A percentile compares a stretch with the other conserved stretches of the same genome.
Evolutionary conservation across 1,284 basidiomycete species (phyloP).

Genomic region (Ceratobasidium sp.): DNA sequence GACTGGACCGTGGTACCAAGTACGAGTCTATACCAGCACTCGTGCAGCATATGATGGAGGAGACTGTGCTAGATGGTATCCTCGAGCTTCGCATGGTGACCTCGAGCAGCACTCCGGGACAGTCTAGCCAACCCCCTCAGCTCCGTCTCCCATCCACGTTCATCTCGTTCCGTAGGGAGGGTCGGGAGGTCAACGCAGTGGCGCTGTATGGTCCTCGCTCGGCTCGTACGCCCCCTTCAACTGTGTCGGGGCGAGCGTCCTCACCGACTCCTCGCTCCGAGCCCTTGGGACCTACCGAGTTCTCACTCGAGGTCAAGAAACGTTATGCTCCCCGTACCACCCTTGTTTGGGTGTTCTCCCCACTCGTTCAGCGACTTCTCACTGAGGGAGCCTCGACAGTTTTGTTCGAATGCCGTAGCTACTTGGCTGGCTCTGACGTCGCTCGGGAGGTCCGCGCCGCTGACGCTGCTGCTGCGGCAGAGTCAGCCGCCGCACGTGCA

Average conservation of each 20-base stretch:
- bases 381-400: constrained; percentile 27
- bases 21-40: constrained; percentile 38
- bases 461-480: constrained; percentile 15
- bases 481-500: background rate
- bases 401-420: constrained; percentile 29
- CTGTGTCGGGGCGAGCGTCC: background rate
- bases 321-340: constrained; percentile 13
- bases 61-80: constrained; percentile 25
- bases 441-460: constrained; percentile 14
- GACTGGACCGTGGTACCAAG: constrained; percentile 23
- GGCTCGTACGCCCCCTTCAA: constrained; percentile 2
- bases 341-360: constrained; percentile 30
- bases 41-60: constrained; percentile 41
- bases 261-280: background rate
- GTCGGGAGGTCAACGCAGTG: constrained; percentile 17
- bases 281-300: background rate
- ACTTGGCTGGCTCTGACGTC: constrained; percentile 23
- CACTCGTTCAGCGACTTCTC: constrained; percentile 13
- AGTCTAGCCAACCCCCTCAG: background rate
- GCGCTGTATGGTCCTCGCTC: constrained; percentile 36
- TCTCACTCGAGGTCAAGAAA: constrained; percentile 39
- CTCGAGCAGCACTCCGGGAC: background rate
- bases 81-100: constrained; percentile 25
- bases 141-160: constrained; percentile 1
- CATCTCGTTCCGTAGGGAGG: constrained; percentile 38